Base-by-base conservation (phyloP, 352 stramenopile genomes). In the Plasmopara halstedii region DNA sequence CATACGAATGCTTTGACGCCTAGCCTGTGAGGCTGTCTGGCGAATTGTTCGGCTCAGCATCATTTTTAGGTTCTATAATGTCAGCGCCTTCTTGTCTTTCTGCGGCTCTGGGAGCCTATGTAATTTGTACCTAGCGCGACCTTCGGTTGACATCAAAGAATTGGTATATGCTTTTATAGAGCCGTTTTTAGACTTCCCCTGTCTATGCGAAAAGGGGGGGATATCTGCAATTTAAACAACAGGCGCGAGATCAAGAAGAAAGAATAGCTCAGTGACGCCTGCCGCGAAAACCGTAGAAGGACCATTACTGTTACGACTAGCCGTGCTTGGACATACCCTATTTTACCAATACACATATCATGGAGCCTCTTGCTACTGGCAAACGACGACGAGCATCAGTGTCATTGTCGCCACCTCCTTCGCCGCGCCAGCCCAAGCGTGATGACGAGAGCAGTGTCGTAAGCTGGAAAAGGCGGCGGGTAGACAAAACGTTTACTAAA, bases 1-100 rank as follows among this genome's bases (percentile, higher is more conserved):
- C 62, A 72, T 69, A 46, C 74, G 72, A 43, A 53, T 62, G 32
- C 62, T 49, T 42, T 69, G 57, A 33, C 52, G 59, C 62, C 70
- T 62, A 44, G 63, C 47, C 37, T 75, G 67, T 32, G 54, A 19
- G 39, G 65, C 56, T 17, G 53, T 61, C 48, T 69, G 70, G 32
- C 67, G 71, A 52, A 82, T 62, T 39, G 71, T 63, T 61, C 77
- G 77, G 45, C 62, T 67, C 27, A 81, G 53, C 73, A 88, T 85
- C 4, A 22, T 35, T 14, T 35, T 6, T 2, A 35, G 31, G 21
- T 22, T 10, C 14, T 33, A 22, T 23, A 22, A 26, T 18, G 38
- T 61, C 25, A 44, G 46, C 43, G 55, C 25, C 47, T 32, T 63
- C 43, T 58, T 40, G 62, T n/a, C n/a, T n/a, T 41, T 31, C 48